Evolutionary conservation across 2,329 filamentous ascomycete genomes (phyloP), one percentile per base, ranked within the genome.

Genomic region (Fusarium virguliforme): DNA sequence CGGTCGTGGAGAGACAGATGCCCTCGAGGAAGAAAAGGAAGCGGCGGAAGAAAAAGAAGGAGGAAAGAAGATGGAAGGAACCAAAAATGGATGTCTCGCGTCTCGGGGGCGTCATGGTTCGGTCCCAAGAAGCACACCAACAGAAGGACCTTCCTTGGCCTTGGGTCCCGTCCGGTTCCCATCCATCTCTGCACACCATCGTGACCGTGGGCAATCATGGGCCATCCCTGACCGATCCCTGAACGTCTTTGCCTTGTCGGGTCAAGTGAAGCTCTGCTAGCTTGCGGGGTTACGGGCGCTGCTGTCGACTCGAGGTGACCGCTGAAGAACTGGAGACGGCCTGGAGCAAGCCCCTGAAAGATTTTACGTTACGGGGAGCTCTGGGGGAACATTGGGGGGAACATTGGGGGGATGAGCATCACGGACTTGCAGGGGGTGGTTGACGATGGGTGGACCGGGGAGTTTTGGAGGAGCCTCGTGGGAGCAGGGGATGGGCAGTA

Each of bases 71-170:
- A 65, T 67, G 59, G 54, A 67, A 65, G 58, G 60, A 68, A 63
- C 57, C 54, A 61, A 68, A 65, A 74, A 68, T 65, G 73, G 73
- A 72, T 74, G 67, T 67, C 70, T 73, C 67, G 70, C 58, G 58
- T 66, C 41, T 46, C 62, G 40, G 74, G 74, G 74, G 74, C 71
- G 74, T 75, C 74, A 76, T 76, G 74, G 74, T 75, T 76, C 70
- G 71, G 74, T 75, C 64, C 64, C 68, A 61, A 60, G 55, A 56
- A 59, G 34, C 69, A 64, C 67, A 59, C 68, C 55, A 71, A 55
- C 65, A 71, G 32, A 72, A 72, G 40, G 68, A 40, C 68, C 68
- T 64, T 62, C 54, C 58, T 50, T 50, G 34, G 18, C 18, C 40
- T 58, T 68, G 43, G 43, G 43, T 48, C 43, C 43, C 43, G 15